Percentiles rank a stretch among this genome's conserved stretches.
Conservation (phyloP, 2,329 filamentous ascomycete species). For the Neospermospora avenae region DNA sequence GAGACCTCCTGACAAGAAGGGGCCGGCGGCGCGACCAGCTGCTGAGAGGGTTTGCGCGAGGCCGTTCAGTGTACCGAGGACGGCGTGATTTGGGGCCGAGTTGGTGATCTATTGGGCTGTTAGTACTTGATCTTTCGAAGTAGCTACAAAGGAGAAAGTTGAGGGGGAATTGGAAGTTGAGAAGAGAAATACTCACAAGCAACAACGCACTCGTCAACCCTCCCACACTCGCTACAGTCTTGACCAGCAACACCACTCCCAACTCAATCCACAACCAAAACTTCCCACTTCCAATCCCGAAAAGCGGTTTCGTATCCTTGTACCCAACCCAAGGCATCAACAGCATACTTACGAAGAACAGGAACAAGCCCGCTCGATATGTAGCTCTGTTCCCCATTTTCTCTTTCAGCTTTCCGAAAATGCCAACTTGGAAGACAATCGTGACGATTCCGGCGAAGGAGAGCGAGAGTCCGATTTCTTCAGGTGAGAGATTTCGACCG, state of each 20-base stretch:
- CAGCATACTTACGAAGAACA: conserved; percentile 78
- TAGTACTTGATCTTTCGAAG: too few species aligned
- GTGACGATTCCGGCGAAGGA: conserved; percentile 82
- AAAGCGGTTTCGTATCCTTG: conserved; percentile 52
- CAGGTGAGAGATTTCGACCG: conserved; percentile 71
- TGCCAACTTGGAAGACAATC: conserved; percentile 83
- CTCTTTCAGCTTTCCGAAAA: conserved; percentile 76
- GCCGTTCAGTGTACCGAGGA: conserved; percentile 86
- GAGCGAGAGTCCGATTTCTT: conserved; percentile 80
- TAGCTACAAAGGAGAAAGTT: background rate
- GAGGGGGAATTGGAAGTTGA: background rate
- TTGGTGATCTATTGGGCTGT: conserved; percentile 72
- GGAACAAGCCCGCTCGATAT: conserved; percentile 74
- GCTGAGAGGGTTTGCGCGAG: conserved; percentile 92
- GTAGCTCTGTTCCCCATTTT: conserved; percentile 81
- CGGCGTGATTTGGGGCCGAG: conserved; percentile 79
- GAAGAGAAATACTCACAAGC: conserved; percentile 55
- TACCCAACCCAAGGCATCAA: conserved; percentile 91
- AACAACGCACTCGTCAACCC: conserved; percentile 87
- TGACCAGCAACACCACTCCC: conserved; percentile 76
- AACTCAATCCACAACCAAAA: conserved; percentile 76
- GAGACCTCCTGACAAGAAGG: conserved; percentile 81
- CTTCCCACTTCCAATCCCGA: conserved; percentile 60
- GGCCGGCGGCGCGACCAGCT: conserved; percentile 81
- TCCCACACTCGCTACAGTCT: conserved; percentile 88